Evolutionary conservation across 805 yeast species (phyloP).

Genomic region (Yarrowia deformans): DNA sequence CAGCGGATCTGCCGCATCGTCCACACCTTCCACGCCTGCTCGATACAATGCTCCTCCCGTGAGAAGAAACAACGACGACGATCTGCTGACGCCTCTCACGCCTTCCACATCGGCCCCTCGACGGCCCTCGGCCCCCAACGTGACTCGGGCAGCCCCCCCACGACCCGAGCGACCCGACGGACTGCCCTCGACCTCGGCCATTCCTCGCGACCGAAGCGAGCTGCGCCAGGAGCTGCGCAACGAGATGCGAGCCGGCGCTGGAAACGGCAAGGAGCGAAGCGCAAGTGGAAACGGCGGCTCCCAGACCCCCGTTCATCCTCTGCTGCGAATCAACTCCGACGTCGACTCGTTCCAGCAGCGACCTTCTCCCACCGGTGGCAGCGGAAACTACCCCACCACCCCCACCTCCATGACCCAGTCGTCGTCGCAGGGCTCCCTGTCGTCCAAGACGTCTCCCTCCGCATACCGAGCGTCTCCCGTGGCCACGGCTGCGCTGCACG

Average conservation of each 20-base stretch:
- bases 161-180: slow-evolving; percentile 34
- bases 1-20: not conserved
- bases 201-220: slow-evolving; percentile 15
- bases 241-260: slow-evolving; percentile 16
- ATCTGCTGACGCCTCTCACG: slow-evolving; percentile 14
- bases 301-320: slow-evolving; percentile 16
- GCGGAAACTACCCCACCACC: slow-evolving; percentile 15
- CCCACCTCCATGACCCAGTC: slow-evolving; percentile 35
- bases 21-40: not conserved
- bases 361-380: not conserved
- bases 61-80: not conserved
- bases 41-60: not conserved
- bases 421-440: slow-evolving; percentile 32
- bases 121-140: slow-evolving; percentile 26
- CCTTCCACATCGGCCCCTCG: slow-evolving; percentile 9
- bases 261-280: not conserved
- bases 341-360: slow-evolving; percentile 21
- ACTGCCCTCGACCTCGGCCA: slow-evolving; percentile 2
- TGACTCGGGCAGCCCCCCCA: slow-evolving; percentile 18
- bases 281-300: not conserved
- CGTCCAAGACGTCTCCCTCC: slow-evolving; percentile 23
- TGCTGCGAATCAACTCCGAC: slow-evolving; percentile 28
- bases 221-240: slow-evolving; percentile 23
- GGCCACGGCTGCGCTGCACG: slow-evolving; percentile 22
- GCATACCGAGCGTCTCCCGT: slow-evolving; percentile 32